phyloP scores from a whole-genome alignment of 768 basidiomycete genomes.

The Obba rivulosa region DNA sequence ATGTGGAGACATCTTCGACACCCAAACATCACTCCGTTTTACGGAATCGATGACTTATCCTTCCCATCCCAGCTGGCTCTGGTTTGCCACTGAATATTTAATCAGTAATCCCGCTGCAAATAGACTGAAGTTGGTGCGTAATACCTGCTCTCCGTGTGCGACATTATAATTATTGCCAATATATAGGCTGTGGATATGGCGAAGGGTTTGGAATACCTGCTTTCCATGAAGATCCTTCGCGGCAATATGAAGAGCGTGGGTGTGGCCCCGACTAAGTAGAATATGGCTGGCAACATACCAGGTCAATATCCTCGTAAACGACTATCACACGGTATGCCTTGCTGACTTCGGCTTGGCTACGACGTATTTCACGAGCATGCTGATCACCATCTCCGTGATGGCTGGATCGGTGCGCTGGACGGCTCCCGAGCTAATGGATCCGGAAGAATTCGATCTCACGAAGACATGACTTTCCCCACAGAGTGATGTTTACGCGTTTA shows the following conservation, averaged over 20 bases:
- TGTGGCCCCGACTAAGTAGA: not conserved
- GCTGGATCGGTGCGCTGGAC: not conserved
- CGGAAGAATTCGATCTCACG: not conserved
- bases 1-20: slow-evolving; percentile 3
- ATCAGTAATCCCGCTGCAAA: not conserved
- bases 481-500: slow-evolving; percentile 4
- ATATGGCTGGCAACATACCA: not conserved
- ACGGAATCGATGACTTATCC: not conserved
- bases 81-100: slow-evolving; percentile 6
- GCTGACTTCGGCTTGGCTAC: slow-evolving; percentile 6
- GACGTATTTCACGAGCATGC: not conserved
- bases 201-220: slow-evolving; percentile 1
- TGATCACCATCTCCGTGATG: slow-evolving; percentile 1
- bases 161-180: not conserved
- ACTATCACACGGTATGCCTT: not conserved
- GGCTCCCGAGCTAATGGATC: not conserved
- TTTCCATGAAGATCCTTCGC: slow-evolving; percentile 1
- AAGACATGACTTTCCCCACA: not conserved
- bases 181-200: not conserved
- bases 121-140: slow-evolving; percentile 5
- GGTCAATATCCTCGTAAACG: slow-evolving; percentile 5
- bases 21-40: slow-evolving; percentile 3
- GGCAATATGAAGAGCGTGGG: slow-evolving; percentile 6
- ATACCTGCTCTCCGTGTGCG: too few species aligned
- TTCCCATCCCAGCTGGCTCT: not conserved